Percentiles rank a stretch among this genome's conserved stretches.
Conservation (phyloP, 805 yeast species). For the Ogataea neopini region DNA sequence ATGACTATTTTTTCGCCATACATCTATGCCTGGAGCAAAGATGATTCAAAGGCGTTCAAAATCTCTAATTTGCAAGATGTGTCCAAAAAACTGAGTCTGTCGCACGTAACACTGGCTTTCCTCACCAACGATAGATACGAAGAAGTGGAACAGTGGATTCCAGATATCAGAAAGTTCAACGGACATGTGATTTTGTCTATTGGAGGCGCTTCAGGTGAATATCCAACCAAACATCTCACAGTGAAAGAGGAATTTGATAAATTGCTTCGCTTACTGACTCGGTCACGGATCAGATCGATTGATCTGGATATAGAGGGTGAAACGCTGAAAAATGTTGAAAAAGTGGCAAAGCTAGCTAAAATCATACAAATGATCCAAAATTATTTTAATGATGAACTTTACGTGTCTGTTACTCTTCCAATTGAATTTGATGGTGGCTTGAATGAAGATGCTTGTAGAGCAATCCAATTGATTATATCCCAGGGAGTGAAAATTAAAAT, state of each 20-base stretch:
- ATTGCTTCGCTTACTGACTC: constrained; percentile 18
- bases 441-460: constrained; percentile 14
- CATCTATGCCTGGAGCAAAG: constrained; percentile 33
- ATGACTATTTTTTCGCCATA: constrained; percentile 35
- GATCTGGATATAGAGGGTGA: constrained; percentile 37
- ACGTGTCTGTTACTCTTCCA: constrained; percentile 32
- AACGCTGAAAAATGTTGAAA: constrained; percentile 11
- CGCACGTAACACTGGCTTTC: constrained; percentile 31
- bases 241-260: constrained; percentile 19
- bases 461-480: constrained; percentile 17
- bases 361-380: constrained; percentile 17
- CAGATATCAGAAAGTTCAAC: constrained; percentile 21
- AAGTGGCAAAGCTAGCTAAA: constrained; percentile 15
- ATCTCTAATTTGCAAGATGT: constrained; percentile 22
- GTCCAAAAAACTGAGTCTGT: constrained; percentile 13
- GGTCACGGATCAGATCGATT: constrained; percentile 21
- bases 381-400: constrained; percentile 8
- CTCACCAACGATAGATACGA: constrained; percentile 26
- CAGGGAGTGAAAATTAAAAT: constrained; percentile 14
- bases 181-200: constrained; percentile 32
- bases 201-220: constrained; percentile 35
- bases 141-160: constrained; percentile 30
- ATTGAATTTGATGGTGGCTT: constrained; percentile 31
- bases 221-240: constrained; percentile 19
- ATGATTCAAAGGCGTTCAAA: constrained; percentile 18